Conservation (phyloP, 768 basidiomycete species). For the Tubosaeta sp. region DNA sequence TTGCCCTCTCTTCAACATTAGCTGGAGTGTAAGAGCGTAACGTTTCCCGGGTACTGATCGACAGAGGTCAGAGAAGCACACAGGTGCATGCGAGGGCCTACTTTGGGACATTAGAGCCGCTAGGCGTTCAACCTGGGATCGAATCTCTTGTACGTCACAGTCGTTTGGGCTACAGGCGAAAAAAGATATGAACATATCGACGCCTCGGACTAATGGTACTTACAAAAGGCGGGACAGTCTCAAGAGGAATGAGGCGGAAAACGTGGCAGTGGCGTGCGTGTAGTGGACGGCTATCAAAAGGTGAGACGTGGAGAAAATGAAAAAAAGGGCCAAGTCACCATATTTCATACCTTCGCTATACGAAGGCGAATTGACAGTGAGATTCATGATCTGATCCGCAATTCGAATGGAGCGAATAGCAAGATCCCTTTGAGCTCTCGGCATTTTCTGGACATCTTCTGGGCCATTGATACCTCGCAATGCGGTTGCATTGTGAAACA, state of each 20-base stretch:
- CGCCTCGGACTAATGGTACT: slow-evolving; percentile 26
- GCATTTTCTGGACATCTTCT: slow-evolving; percentile 85
- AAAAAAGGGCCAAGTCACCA: slow-evolving; percentile 43
- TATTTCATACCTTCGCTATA: slow-evolving; percentile 94
- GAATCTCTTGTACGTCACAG: slow-evolving; percentile 71
- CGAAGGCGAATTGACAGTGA: slow-evolving; percentile 76
- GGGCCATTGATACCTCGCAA: slow-evolving; percentile 80
- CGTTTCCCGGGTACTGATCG: slow-evolving; percentile 82
- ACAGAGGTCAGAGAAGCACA: slow-evolving; percentile 7
- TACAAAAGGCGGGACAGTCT: slow-evolving; percentile 85
- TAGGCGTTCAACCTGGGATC: slow-evolving; percentile 73
- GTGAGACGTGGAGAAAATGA: slow-evolving; percentile 4
- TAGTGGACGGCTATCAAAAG: slow-evolving; percentile 69
- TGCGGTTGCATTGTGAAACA: slow-evolving; percentile 82
- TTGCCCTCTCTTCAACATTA: slow-evolving; percentile 80
- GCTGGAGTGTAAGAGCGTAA: slow-evolving; percentile 83
- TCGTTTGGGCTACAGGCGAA: slow-evolving; percentile 64
- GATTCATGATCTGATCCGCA: slow-evolving; percentile 75
- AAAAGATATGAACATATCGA: neutral
- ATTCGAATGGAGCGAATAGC: slow-evolving; percentile 82
- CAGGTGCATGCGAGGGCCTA: slow-evolving; percentile 33
- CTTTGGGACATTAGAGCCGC: slow-evolving; percentile 74
- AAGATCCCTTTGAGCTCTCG: slow-evolving; percentile 67
- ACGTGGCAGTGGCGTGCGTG: slow-evolving; percentile 90
- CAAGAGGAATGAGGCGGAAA: slow-evolving; percentile 86